These are phyloP conservation scores for Phanerochaete carnosa DNA, from an alignment of 768 basidiomycete species.

Conservation along the genomic window DNA sequence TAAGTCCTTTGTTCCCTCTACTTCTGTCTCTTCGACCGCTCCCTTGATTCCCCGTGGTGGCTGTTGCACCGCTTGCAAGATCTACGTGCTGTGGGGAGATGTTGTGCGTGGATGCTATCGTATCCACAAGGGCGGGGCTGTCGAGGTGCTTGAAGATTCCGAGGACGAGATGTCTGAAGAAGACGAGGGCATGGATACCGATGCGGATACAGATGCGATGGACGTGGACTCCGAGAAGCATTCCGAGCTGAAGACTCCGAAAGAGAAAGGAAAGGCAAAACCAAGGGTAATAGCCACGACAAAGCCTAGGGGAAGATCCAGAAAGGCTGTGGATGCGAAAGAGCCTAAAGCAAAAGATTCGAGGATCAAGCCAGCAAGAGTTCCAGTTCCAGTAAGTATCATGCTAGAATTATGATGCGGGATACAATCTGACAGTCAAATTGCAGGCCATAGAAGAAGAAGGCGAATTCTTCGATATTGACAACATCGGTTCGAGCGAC, in stretches of 20 bases:
- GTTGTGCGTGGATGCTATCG: conserved; percentile 61
- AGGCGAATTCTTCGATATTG: conserved; percentile 26
- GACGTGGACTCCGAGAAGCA: background rate
- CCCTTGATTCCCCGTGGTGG: conserved; percentile 62
- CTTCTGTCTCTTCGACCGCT: conserved; percentile 5
- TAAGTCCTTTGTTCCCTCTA: conserved; percentile 36
- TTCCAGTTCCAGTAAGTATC: background rate
- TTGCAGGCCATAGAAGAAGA: background rate
- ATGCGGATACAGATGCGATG: background rate
- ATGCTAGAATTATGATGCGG: too few relatives aligned
- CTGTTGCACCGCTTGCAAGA: conserved; percentile 45
- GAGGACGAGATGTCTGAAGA: conserved; percentile 20
- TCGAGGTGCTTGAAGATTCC: conserved; percentile 25
- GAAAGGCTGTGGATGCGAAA: background rate
- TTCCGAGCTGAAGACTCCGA: background rate
- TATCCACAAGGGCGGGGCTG: conserved; percentile 36
- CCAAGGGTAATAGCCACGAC: background rate
- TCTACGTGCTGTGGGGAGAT: conserved; percentile 69
- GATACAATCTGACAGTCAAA: background rate
- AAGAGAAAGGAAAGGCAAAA: conserved; percentile 1
- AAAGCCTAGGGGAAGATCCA: background rate
- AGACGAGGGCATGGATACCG: background rate
- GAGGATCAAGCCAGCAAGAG: background rate
- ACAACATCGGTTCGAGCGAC: conserved; percentile 19
- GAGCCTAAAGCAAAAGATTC: background rate